These are phyloP conservation scores for Chenopodium formosanum DNA, from an alignment of 148 eudicot species.

Conservation along the genomic window DNA sequence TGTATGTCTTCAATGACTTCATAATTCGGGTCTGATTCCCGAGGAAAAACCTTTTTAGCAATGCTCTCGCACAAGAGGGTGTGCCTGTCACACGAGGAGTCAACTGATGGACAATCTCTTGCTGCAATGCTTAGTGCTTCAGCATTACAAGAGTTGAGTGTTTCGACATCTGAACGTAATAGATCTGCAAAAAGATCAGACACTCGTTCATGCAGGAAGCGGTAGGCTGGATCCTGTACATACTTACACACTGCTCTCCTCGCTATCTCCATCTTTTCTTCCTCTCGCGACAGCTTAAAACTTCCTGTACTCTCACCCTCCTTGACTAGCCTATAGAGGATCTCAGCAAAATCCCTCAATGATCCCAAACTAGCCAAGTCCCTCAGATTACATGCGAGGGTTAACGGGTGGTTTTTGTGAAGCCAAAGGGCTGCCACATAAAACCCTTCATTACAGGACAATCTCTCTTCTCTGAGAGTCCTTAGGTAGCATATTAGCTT, in stretches of 20 bases:
- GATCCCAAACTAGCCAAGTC: conserved; percentile 24
- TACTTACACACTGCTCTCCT: conserved; percentile 18
- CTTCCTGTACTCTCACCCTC: not conserved
- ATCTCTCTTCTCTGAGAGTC: conserved; percentile 7
- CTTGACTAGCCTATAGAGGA: conserved; percentile 14
- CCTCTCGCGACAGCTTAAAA: not conserved
- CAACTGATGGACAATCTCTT: conserved; percentile 19
- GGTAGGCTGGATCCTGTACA: conserved; percentile 17
- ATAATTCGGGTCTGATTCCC: conserved; percentile 14
- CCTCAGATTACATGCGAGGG: conserved; percentile 18
- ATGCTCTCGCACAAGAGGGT: conserved; percentile 23
- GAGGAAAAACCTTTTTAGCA: conserved; percentile 28
- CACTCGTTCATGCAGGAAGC: conserved; percentile 25
- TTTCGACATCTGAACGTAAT: conserved; percentile 12
- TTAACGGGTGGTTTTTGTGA: conserved; percentile 24
- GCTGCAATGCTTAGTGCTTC: conserved; percentile 20
- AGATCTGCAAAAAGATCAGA: conserved; percentile 26
- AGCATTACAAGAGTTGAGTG: not conserved
- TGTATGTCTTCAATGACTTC: conserved; percentile 4
- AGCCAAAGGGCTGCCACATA: conserved; percentile 22
- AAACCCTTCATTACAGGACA: conserved; percentile 21
- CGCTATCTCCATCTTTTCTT: not conserved
- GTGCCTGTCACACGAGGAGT: conserved; percentile 16
- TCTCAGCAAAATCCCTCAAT: conserved; percentile 15
- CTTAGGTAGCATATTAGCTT: conserved; percentile 12